Conservation (phyloP, 2,329 filamentous ascomycete species). For the Niveomyces coronatus region DNA sequence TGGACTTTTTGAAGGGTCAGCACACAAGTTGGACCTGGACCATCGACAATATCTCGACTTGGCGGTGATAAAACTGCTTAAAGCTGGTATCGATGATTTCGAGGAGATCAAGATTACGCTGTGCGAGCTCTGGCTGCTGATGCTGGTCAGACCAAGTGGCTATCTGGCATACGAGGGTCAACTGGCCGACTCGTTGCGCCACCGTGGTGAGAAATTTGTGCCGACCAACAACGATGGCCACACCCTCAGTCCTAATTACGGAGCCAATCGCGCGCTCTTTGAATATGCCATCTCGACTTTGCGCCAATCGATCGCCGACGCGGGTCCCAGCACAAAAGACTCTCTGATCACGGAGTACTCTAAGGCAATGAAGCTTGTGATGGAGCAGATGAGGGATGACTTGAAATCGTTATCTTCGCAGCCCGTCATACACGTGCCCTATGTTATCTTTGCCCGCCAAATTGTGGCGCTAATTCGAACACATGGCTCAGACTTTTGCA, state of each 20-base stretch:
- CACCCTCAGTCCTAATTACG: slow-evolving; percentile 34
- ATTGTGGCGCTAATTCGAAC: slow-evolving; percentile 45
- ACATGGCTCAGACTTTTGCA: slow-evolving; percentile 42
- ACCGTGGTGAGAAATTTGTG: slow-evolving; percentile 32
- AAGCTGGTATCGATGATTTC: slow-evolving; percentile 36
- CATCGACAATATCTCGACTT: slow-evolving; percentile 38
- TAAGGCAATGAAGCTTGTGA: slow-evolving; percentile 33
- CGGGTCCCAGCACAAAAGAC: slow-evolving; percentile 24
- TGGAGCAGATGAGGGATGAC: slow-evolving; percentile 45
- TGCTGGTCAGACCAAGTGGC: slow-evolving; percentile 38
- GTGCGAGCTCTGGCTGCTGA: slow-evolving; percentile 41
- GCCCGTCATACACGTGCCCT: slow-evolving; percentile 31
- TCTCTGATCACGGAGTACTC: slow-evolving; percentile 30
- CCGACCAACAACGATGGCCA: slow-evolving; percentile 27
- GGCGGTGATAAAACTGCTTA: slow-evolving; percentile 41
- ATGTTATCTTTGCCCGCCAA: slow-evolving; percentile 40
- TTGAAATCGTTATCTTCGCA: slow-evolving; percentile 28
- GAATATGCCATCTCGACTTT: slow-evolving; percentile 38
- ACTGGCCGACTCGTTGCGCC: slow-evolving; percentile 36
- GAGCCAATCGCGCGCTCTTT: slow-evolving; percentile 38
- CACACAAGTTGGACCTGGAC: slow-evolving; percentile 27
- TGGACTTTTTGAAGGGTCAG: slow-evolving; percentile 35
- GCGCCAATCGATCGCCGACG: slow-evolving; percentile 35
- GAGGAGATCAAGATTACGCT: slow-evolving; percentile 33
- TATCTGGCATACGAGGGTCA: slow-evolving; percentile 38